Percentiles rank a stretch among this genome's conserved stretches.
These are phyloP conservation scores for Litchi chinensis DNA, from an alignment of 345 rosid species.

Conservation along the genomic window DNA sequence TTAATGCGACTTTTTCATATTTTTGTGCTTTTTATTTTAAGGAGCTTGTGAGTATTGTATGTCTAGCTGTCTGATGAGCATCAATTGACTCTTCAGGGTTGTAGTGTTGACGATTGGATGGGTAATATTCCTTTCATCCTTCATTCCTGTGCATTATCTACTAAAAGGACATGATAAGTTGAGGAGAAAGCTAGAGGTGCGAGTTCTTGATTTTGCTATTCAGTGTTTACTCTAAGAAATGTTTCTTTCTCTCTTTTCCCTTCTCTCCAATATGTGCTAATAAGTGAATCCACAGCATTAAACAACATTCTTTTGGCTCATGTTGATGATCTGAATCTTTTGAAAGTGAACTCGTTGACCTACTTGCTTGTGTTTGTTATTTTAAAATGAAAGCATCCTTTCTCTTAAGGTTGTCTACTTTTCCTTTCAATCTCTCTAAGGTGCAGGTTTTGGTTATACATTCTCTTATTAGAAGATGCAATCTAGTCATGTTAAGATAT, in stretches of 20 bases:
- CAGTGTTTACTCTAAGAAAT: neutral
- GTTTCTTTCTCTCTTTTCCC: neutral
- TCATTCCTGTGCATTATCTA: conserved; percentile 73
- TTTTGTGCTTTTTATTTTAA: conserved; percentile 4
- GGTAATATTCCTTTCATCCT: conserved; percentile 80
- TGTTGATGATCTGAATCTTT: neutral
- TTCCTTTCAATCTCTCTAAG: neutral
- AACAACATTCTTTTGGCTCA: neutral
- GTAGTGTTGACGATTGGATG: conserved; percentile 81
- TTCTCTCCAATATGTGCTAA: neutral
- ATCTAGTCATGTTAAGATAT: neutral
- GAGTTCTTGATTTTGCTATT: conserved; percentile 2
- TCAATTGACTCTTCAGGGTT: conserved; percentile 54
- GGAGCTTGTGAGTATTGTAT: neutral
- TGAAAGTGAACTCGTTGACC: neutral
- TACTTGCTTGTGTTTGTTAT: neutral
- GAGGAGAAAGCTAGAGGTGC: conserved; percentile 87
- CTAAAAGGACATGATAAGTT: conserved; percentile 78
- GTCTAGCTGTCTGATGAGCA: conserved; percentile 16
- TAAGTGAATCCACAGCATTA: neutral
- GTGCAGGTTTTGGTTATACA: neutral
- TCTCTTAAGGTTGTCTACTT: neutral
- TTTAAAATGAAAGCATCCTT: neutral
- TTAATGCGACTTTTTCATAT: neutral
- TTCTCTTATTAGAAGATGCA: neutral